Conservation (phyloP, 768 basidiomycete species). For the Mycena galopus region DNA sequence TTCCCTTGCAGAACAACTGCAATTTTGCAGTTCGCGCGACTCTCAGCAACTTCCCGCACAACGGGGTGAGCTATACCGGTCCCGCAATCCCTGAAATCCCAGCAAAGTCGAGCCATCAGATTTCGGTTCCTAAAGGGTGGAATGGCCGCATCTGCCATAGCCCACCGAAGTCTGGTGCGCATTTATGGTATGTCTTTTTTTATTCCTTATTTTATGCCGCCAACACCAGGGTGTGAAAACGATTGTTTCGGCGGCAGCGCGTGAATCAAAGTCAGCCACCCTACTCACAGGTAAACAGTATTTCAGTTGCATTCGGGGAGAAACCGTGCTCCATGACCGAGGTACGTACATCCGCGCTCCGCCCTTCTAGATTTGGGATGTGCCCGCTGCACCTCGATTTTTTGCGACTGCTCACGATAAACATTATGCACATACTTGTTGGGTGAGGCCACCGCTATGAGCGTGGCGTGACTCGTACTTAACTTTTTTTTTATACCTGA, state of each 20-base stretch:
- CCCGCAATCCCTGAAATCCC: slow-evolving; percentile 14
- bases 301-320: slow-evolving; percentile 17
- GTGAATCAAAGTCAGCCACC: background rate
- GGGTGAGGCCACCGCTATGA: too few relatives aligned
- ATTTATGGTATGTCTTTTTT: background rate
- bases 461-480: too few relatives aligned
- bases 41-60: slow-evolving; percentile 24
- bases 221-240: slow-evolving; percentile 19
- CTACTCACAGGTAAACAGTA: background rate
- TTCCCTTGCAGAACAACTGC: slow-evolving; percentile 22
- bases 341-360: background rate
- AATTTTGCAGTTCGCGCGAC: slow-evolving; percentile 9
- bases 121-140: slow-evolving; percentile 5
- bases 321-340: slow-evolving; percentile 26
- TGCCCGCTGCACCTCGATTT: too few relatives aligned
- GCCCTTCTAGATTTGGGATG: too few relatives aligned
- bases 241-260: slow-evolving; percentile 26
- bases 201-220: background rate
- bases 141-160: slow-evolving; percentile 16
- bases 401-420: too few relatives aligned
- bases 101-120: background rate
- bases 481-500: too few relatives aligned
- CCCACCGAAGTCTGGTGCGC: slow-evolving; percentile 23
- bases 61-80: slow-evolving; percentile 7
- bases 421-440: too few relatives aligned